These are phyloP conservation scores for Rhodocollybia butyracea DNA, from an alignment of 768 basidiomycete genomes.

Conservation along the genomic window DNA sequence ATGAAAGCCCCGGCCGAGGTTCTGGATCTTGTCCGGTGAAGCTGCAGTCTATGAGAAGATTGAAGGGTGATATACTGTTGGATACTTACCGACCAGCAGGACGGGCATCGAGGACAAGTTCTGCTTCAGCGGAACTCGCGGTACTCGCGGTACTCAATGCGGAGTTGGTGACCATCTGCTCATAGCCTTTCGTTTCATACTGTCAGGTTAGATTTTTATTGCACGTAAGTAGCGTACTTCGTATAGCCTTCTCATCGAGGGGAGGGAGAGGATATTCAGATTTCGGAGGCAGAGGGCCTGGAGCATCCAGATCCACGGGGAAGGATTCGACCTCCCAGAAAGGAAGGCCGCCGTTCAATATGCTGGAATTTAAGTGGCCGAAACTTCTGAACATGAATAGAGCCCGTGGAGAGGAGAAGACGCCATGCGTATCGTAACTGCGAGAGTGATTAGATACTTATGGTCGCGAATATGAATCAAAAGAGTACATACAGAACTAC, in stretches of 20 bases:
- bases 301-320: slow-evolving; percentile 40
- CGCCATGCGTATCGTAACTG: slow-evolving; percentile 87
- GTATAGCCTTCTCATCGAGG: slow-evolving; percentile 47
- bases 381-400: slow-evolving; percentile 94
- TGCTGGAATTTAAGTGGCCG: slow-evolving; percentile 80
- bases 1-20: slow-evolving; percentile 82
- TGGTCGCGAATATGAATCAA: not conserved
- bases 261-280: slow-evolving; percentile 50
- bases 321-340: slow-evolving; percentile 70
- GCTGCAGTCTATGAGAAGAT: slow-evolving; percentile 33
- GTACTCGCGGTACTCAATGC: slow-evolving; percentile 39
- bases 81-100: slow-evolving; percentile 66
- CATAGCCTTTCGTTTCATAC: slow-evolving; percentile 55
- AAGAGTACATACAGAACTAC: slow-evolving; percentile 67
- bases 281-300: slow-evolving; percentile 19
- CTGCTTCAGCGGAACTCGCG: slow-evolving; percentile 40
- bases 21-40: slow-evolving; percentile 83
- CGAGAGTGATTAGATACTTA: slow-evolving; percentile 8
- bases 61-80: not conserved
- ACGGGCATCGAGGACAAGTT: slow-evolving; percentile 87
- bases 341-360: slow-evolving; percentile 92
- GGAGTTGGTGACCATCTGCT: slow-evolving; percentile 76
- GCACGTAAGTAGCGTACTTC: slow-evolving; percentile 36
- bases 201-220: not conserved
- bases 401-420: slow-evolving; percentile 91